Evolutionary conservation across 2,329 filamentous ascomycete genomes (phyloP).

Genomic region (Graphiopsis chlorocephala): DNA sequence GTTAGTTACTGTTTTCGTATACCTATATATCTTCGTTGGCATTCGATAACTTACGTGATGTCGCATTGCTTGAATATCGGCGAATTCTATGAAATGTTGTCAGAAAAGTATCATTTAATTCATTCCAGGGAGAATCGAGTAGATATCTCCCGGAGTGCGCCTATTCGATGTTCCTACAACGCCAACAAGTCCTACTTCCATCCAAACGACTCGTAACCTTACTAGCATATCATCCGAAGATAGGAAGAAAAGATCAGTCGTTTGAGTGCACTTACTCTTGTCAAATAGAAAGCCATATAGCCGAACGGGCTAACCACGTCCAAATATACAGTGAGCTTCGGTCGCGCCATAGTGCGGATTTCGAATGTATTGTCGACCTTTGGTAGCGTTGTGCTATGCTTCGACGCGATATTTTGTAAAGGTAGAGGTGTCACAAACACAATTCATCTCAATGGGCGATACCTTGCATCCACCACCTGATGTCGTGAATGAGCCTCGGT

Average conservation of each 20-base stretch:
- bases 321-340: slow-evolving; percentile 56
- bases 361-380: neutral
- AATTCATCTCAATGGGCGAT: neutral
- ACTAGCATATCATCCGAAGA: neutral
- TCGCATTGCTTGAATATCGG: slow-evolving; percentile 55
- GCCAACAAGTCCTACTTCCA: neutral
- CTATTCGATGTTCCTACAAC: too few relatives aligned
- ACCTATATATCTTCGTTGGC: neutral
- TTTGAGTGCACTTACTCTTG: slow-evolving; percentile 45
- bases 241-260: neutral
- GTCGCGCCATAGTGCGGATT: slow-evolving; percentile 40
- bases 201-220: neutral
- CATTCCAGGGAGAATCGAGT: neutral
- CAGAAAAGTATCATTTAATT: neutral
- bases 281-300: slow-evolving; percentile 58
- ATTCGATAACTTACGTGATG: slow-evolving; percentile 28
- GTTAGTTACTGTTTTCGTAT: neutral
- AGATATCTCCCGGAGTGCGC: too few relatives aligned
- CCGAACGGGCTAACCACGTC: slow-evolving; percentile 61
- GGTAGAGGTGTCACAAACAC: neutral
- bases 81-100: slow-evolving; percentile 45
- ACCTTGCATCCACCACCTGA: neutral
- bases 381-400: too few relatives aligned
- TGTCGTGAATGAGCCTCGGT: neutral
- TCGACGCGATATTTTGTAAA: neutral